phyloP scores from a whole-genome alignment of 2,329 filamentous ascomycete species.

The Trichoderma sp. region DNA sequence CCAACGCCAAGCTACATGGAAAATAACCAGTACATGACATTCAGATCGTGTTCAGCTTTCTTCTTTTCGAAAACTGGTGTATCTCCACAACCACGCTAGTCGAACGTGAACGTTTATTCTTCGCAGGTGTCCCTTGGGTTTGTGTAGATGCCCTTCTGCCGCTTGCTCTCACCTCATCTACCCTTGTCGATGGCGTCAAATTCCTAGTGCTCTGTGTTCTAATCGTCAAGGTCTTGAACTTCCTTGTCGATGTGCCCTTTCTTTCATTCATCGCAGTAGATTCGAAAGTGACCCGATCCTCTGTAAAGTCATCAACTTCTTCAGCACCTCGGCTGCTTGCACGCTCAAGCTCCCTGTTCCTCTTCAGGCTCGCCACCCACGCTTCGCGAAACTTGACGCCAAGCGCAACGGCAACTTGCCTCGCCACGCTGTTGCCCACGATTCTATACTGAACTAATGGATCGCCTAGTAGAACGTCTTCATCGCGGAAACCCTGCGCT shows the following conservation, averaged over 20 bases:
- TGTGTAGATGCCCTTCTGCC: neutral
- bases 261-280: neutral
- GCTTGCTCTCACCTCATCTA: neutral
- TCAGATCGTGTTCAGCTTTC: neutral
- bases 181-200: neutral
- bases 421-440: slow-evolving; percentile 74
- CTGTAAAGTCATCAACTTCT: neutral
- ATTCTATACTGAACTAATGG: slow-evolving; percentile 59
- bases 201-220: neutral
- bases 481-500: slow-evolving; percentile 67
- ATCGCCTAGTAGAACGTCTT: slow-evolving; percentile 66
- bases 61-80: neutral
- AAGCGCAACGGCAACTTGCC: slow-evolving; percentile 64
- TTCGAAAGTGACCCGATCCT: neutral
- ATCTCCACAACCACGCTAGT: neutral
- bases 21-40: neutral
- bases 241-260: neutral
- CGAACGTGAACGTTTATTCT: neutral
- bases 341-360: neutral
- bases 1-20: neutral
- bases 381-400: slow-evolving; percentile 64
- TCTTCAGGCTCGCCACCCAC: slow-evolving; percentile 28
- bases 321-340: neutral
- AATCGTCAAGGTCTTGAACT: too few species aligned
- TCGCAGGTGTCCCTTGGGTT: neutral